Percentiles rank a stretch among this genome's conserved stretches.
phyloP scores from a whole-genome alignment of 352 stramenopile genomes.

The Globisporangium carolinianum region DNA sequence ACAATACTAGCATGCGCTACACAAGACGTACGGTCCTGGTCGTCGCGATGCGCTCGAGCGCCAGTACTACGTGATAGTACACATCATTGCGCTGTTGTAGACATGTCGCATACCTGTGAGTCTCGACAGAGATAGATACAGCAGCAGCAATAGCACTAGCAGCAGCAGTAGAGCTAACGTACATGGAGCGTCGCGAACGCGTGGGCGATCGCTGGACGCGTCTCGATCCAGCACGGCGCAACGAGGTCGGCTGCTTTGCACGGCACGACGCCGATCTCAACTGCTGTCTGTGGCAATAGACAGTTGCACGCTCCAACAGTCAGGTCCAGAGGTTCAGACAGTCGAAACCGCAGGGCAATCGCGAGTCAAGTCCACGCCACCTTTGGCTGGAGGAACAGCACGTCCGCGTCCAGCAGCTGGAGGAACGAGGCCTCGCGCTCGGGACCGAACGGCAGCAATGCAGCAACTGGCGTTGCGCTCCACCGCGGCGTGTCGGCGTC shows the following conservation, averaged over 20 bases:
- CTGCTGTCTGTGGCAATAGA: constrained; percentile 21
- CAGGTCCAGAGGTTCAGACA: too few species aligned
- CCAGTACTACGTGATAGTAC: constrained; percentile 45
- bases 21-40: constrained; percentile 30
- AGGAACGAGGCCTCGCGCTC: constrained; percentile 55
- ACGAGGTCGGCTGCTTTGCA: constrained; percentile 43
- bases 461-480: constrained; percentile 46
- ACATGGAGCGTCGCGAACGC: constrained; percentile 68
- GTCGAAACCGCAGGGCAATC: too few species aligned
- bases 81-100: constrained; percentile 40
- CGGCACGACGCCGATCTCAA: constrained; percentile 69
- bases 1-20: not conserved
- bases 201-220: constrained; percentile 42
- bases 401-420: constrained; percentile 39
- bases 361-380: constrained; percentile 8
- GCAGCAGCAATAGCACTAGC: not conserved
- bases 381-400: constrained; percentile 64
- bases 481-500: constrained; percentile 31
- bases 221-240: constrained; percentile 61
- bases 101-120: too few species aligned
- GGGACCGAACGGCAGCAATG: constrained; percentile 55
- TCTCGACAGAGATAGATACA: not conserved
- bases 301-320: too few species aligned
- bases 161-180: not conserved
- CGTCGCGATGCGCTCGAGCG: constrained; percentile 56